phyloP scores from a whole-genome alignment of 2,329 filamentous ascomycete genomes.

The Aspergillus tanneri region DNA sequence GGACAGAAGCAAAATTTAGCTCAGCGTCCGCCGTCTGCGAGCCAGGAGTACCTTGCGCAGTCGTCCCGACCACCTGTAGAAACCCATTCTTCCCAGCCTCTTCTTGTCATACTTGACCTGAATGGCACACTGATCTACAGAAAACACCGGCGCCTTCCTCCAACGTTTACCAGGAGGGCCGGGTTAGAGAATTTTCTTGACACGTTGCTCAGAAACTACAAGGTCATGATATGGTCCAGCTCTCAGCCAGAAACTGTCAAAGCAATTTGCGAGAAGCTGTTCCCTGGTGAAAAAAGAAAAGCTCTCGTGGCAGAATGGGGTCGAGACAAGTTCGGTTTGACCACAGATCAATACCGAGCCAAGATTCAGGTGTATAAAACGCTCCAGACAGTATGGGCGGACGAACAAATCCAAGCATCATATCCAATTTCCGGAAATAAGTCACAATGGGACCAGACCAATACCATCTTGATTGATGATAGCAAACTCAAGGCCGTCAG shows the following conservation, averaged over 20 bases:
- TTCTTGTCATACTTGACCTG: slow-evolving; percentile 85
- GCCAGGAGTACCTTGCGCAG: slow-evolving; percentile 59
- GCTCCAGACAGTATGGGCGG: slow-evolving; percentile 68
- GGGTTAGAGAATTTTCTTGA: slow-evolving; percentile 67
- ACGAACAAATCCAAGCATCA: slow-evolving; percentile 43
- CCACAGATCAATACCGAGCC: slow-evolving; percentile 59
- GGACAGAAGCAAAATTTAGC: background rate
- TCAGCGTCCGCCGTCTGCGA: slow-evolving; percentile 55
- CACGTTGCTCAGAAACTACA: slow-evolving; percentile 72
- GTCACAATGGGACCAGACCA: slow-evolving; percentile 70
- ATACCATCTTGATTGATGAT: slow-evolving; percentile 90
- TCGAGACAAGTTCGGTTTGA: slow-evolving; percentile 72
- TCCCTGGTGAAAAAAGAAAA: slow-evolving; percentile 54
- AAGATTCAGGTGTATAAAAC: slow-evolving; percentile 90
- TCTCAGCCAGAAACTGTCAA: slow-evolving; percentile 71
- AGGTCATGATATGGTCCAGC: slow-evolving; percentile 88
- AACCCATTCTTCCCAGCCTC: slow-evolving; percentile 54
- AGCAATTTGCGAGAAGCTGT: slow-evolving; percentile 57
- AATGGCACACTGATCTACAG: slow-evolving; percentile 87
- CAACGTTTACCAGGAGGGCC: slow-evolving; percentile 64
- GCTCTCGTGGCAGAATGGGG: slow-evolving; percentile 72
- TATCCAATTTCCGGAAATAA: slow-evolving; percentile 37
- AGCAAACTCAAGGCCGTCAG: slow-evolving; percentile 73
- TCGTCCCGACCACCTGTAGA: slow-evolving; percentile 48
- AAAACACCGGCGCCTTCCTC: slow-evolving; percentile 52